A percentile compares a stretch with the other conserved stretches of the same genome.
Evolutionary conservation across 2,329 filamentous ascomycete species (phyloP).

Genomic region (Fusarium dimerum): DNA sequence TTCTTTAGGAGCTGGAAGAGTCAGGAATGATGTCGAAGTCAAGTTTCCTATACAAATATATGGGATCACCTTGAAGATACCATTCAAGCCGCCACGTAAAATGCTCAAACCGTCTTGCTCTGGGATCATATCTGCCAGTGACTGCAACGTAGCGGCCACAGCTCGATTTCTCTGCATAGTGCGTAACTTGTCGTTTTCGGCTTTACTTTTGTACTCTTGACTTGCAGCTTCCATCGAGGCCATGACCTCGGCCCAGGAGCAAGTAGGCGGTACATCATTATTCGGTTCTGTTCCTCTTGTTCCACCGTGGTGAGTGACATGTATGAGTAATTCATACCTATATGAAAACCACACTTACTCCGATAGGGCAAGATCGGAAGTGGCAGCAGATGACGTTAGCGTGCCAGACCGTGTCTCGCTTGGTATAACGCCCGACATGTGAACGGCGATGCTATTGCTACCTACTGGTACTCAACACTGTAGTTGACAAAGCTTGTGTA

Average conservation of each 20-base stretch:
- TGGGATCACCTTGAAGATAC: slow-evolving; percentile 1
- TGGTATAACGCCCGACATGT: too few relatives aligned
- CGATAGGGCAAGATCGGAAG: too few relatives aligned
- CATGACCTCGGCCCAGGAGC: slow-evolving; percentile 4
- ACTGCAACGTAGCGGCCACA: background rate
- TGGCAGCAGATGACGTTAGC: too few relatives aligned
- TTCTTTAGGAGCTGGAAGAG: background rate
- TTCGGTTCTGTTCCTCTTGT: background rate
- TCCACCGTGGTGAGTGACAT: background rate
- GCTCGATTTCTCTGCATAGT: background rate
- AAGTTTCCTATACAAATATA: background rate
- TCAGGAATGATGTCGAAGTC: background rate
- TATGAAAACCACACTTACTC: too few relatives aligned
- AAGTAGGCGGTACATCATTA: background rate
- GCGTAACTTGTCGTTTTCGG: background rate
- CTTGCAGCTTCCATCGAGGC: background rate
- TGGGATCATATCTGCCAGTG: background rate
- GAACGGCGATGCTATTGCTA: too few relatives aligned
- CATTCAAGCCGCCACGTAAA: slow-evolving; percentile 2
- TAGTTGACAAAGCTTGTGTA: too few relatives aligned
- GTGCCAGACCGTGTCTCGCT: too few relatives aligned
- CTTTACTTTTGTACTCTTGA: background rate
- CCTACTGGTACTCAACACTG: too few relatives aligned
- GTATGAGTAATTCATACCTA: too few relatives aligned
- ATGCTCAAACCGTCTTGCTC: background rate